A percentile compares a stretch with the other conserved stretches of the same genome.
These are phyloP conservation scores for Sclerotinia trifoliorum DNA, from an alignment of 2,329 filamentous ascomycete species.

Conservation along the genomic window DNA sequence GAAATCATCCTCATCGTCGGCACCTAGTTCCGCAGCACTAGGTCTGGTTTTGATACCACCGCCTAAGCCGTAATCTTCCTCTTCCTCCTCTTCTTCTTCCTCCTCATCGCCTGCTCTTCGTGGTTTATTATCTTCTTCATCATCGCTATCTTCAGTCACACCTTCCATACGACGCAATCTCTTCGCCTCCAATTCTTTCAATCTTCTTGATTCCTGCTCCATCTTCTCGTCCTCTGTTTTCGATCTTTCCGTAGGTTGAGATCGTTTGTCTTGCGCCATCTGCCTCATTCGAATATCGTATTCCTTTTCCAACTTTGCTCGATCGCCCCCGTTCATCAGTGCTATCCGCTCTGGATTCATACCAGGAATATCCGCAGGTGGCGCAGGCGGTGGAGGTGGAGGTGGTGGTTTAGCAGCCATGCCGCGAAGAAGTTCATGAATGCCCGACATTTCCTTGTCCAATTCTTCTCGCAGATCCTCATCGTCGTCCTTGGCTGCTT, in stretches of 20 bases:
- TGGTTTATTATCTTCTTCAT: constrained; percentile 47
- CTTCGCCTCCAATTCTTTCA: constrained; percentile 81
- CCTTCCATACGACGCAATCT: constrained; percentile 84
- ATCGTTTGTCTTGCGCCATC: constrained; percentile 79
- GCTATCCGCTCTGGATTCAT: constrained; percentile 65
- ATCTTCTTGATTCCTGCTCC: constrained; percentile 70
- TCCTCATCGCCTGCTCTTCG: constrained; percentile 6
- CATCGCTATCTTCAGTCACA: constrained; percentile 66
- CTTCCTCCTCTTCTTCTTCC: constrained; percentile 53
- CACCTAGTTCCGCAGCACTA: constrained; percentile 57
- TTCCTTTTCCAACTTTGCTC: constrained; percentile 72
- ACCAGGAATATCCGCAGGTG: constrained; percentile 41
- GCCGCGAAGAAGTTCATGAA: constrained; percentile 68
- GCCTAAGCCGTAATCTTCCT: constrained; percentile 61
- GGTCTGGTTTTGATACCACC: constrained; percentile 54
- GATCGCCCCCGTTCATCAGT: constrained; percentile 59
- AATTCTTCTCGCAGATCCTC: constrained; percentile 81
- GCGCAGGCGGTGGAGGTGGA: constrained; percentile 42
- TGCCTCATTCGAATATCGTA: constrained; percentile 84
- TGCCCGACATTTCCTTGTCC: constrained; percentile 76
- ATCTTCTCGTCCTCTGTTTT: constrained; percentile 88
- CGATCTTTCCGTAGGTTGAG: constrained; percentile 80
- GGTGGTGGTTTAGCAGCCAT: constrained; percentile 51
- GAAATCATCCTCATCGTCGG: constrained; percentile 95
- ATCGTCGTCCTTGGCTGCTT: constrained; percentile 89